A percentile compares a stretch with the other conserved stretches of the same genome.
phyloP scores from a whole-genome alignment of 2,329 filamentous ascomycete genomes.

The Colletotrichum brevisporum region DNA sequence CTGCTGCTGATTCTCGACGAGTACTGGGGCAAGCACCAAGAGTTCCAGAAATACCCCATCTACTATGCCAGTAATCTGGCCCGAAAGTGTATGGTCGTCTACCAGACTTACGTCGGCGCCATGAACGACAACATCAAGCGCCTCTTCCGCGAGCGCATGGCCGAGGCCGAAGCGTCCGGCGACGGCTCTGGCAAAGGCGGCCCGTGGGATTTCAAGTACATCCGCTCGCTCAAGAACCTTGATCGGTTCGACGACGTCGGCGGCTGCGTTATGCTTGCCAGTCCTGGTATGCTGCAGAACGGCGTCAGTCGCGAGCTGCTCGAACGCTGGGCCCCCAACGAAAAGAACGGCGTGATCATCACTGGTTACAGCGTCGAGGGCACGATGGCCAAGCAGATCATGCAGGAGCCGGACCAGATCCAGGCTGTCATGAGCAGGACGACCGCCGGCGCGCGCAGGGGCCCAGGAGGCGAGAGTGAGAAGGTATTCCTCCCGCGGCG shows the following conservation, averaged over 20 bases:
- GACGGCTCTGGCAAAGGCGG: conserved; percentile 82
- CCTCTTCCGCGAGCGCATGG: conserved; percentile 93
- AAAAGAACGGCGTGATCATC: conserved; percentile 98
- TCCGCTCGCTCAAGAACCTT: conserved; percentile 90
- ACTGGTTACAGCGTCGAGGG: conserved; percentile 99
- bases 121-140: conserved; percentile 99
- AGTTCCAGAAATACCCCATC: conserved; percentile 92
- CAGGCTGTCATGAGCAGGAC: conserved; percentile 91
- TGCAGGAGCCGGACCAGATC: conserved; percentile 95
- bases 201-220: conserved; percentile 97
- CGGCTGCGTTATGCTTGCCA: conserved; percentile 96
- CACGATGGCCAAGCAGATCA: conserved; percentile 96
- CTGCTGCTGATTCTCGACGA: conserved; percentile 95
- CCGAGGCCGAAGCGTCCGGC: conserved; percentile 86
- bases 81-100: conserved; percentile 97
- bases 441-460: conserved; percentile 73
- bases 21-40: conserved; percentile 92
- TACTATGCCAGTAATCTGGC: conserved; percentile 98
- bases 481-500: conserved; percentile 92
- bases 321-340: conserved; percentile 95
- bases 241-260: conserved; percentile 97
- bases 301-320: conserved; percentile 93
- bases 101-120: conserved; percentile 96
- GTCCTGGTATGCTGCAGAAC: conserved; percentile 98
- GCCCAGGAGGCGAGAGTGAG: conserved; percentile 79